These are phyloP conservation scores for Abrus precatorius DNA, from an alignment of 306 rosid genomes.

Conservation along the genomic window DNA sequence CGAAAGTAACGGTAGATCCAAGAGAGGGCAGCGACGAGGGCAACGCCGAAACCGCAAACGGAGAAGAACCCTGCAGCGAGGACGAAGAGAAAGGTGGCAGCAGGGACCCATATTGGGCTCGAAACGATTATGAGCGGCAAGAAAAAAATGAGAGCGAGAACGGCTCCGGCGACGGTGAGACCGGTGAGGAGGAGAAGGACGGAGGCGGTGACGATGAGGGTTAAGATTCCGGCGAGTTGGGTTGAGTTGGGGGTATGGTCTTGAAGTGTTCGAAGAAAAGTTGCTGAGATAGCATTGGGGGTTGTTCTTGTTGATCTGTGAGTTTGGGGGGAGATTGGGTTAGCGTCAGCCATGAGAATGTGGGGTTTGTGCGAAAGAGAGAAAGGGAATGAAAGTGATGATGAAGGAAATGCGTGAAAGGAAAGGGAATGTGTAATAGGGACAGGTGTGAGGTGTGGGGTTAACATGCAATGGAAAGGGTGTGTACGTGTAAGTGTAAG, in stretches of 20 bases:
- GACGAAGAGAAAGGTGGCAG: slow-evolving; percentile 49
- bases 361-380: not conserved
- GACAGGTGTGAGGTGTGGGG: slow-evolving; percentile 47
- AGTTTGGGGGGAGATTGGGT: slow-evolving; percentile 44
- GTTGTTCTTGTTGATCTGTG: slow-evolving; percentile 29
- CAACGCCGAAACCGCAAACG: slow-evolving; percentile 55
- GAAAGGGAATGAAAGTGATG: not conserved
- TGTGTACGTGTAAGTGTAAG: slow-evolving; percentile 58
- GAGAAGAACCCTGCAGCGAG: slow-evolving; percentile 55
- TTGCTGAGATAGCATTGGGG: not conserved
- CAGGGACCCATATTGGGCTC: slow-evolving; percentile 84
- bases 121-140: slow-evolving; percentile 68
- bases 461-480: slow-evolving; percentile 57
- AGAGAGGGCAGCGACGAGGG: slow-evolving; percentile 51
- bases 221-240: slow-evolving; percentile 61
- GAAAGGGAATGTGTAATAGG: not conserved
- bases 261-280: slow-evolving; percentile 58
- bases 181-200: slow-evolving; percentile 70
- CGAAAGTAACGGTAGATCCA: slow-evolving; percentile 78
- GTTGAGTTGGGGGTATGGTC: slow-evolving; percentile 63
- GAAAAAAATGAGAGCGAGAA: slow-evolving; percentile 55
- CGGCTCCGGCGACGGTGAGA: slow-evolving; percentile 54
- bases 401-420: not conserved
- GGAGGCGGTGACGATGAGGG: slow-evolving; percentile 66
- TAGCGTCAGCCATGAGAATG: slow-evolving; percentile 68